Percentiles rank a stretch among this genome's conserved stretches.
phyloP scores from a whole-genome alignment of 1,284 basidiomycete genomes.

The Cryptococcus sp. region DNA sequence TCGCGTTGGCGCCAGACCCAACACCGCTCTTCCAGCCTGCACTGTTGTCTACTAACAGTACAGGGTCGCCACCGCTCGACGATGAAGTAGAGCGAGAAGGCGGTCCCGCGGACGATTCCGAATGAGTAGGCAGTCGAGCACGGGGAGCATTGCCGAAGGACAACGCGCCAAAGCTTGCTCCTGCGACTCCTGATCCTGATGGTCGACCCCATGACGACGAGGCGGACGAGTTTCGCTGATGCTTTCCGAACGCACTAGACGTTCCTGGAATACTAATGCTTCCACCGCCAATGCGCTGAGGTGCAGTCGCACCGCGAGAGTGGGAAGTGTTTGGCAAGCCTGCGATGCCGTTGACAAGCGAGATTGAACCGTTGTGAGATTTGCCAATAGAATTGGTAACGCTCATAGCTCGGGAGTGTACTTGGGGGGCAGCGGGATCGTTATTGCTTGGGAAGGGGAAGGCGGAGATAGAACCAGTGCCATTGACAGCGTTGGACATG shows the following conservation, averaged over 20 bases:
- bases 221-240: conserved; percentile 36
- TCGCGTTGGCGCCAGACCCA: conserved; percentile 12
- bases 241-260: conserved; percentile 8
- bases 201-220: conserved; percentile 33
- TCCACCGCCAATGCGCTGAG: conserved; percentile 12
- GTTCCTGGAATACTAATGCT: conserved; percentile 5
- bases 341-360: conserved; percentile 4
- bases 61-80: conserved; percentile 21
- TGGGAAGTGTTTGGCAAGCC: neutral
- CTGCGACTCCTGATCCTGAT: conserved; percentile 6
- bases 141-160: conserved; percentile 16
- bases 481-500: conserved; percentile 30
- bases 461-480: conserved; percentile 12
- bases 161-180: conserved; percentile 13
- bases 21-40: neutral
- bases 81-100: conserved; percentile 22
- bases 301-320: conserved; percentile 10
- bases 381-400: conserved; percentile 18
- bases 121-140: conserved; percentile 43
- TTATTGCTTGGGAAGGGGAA: conserved; percentile 19
- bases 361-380: conserved; percentile 13
- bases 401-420: conserved; percentile 19
- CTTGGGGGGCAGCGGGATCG: conserved; percentile 19
- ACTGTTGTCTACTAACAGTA: conserved; percentile 29
- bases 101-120: conserved; percentile 33